Evolutionary conservation across 345 rosid genomes (phyloP), one percentile per base, ranked within the genome.

Genomic region (Combretum micranthum): DNA sequence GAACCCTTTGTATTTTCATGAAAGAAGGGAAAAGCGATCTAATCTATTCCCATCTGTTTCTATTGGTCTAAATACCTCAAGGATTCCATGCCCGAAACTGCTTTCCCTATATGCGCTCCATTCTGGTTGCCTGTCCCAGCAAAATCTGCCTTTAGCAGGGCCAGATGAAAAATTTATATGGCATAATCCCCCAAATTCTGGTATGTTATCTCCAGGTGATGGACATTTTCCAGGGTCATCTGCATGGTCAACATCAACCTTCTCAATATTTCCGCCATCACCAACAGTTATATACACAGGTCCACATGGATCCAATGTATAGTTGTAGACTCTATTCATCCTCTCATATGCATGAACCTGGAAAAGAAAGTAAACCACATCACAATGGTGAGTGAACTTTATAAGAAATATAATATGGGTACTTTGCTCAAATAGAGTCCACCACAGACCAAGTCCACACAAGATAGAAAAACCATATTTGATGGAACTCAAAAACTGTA

Each of bases 321-420:
- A 91, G 70, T 91, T 86, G 55, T 82, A 81, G 25, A 91, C 78
- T 63, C 86, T 76, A 59, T 88, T 88, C 77, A 84, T 83, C 59
- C 93, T 64, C 80, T 91, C 93, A 57, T 88, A 91, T n/a, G 96
- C 95, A 68, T 91, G 98, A 44, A 88, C 90, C 98, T 88, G 69
- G 21, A 55, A 19, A 52, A 48, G n/a, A 50, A 53, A 56, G n/a
- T 14, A 0, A 15, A 16, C n/a, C 4, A 16, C 20, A 25, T 26
- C 3, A 23, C 15, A 13, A 23, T 4, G 16, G 5, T 17, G 43
- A 32, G 15, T 11, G 43, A 32, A 32, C 21, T 37, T 47, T 20
- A 49, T 50, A 16, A 32, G 15, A 25, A 11, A 49, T 49, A 22
- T 49, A 20, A 15, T 49, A 3, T 49, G n/a, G 50, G 18, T 12